Conservation (phyloP, 202 grass and related monocot genomes). For the Elaeis oleifera region DNA sequence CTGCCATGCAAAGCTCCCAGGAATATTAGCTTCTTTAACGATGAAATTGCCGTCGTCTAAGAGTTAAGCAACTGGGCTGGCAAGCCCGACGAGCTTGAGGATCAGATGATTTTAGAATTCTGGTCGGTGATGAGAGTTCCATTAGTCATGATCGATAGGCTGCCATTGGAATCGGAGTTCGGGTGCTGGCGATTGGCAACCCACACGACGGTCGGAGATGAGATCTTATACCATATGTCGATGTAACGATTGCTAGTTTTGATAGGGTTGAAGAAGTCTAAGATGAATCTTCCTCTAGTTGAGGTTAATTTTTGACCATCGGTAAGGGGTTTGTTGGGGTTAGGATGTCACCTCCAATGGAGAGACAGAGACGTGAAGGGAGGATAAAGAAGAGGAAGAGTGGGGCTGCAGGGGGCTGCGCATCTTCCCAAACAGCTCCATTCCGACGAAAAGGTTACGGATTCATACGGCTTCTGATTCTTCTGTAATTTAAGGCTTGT, state of each 20-base stretch:
- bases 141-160: slow-evolving; percentile 22
- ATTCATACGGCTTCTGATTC: too few relatives aligned
- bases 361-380: not conserved
- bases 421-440: too few relatives aligned
- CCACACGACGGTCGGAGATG: slow-evolving; percentile 46
- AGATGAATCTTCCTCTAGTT: not conserved
- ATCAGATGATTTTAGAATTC: slow-evolving; percentile 32
- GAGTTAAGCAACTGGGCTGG: too few relatives aligned
- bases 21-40: too few relatives aligned
- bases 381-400: too few relatives aligned
- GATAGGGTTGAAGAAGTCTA: not conserved
- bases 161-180: slow-evolving; percentile 7
- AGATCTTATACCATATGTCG: slow-evolving; percentile 31
- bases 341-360: not conserved
- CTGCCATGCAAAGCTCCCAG: too few relatives aligned
- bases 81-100: slow-evolving; percentile 13
- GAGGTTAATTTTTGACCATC: not conserved
- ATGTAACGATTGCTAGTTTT: not conserved
- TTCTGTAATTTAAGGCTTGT: too few relatives aligned
- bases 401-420: too few relatives aligned
- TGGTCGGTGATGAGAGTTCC: slow-evolving; percentile 39
- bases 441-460: too few relatives aligned
- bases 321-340: not conserved
- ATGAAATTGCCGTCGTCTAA: too few relatives aligned
- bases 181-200: slow-evolving; percentile 60